These are phyloP conservation scores for Phialemonium atrogriseum DNA, from an alignment of 2,329 filamentous ascomycete genomes.

Conservation along the genomic window DNA sequence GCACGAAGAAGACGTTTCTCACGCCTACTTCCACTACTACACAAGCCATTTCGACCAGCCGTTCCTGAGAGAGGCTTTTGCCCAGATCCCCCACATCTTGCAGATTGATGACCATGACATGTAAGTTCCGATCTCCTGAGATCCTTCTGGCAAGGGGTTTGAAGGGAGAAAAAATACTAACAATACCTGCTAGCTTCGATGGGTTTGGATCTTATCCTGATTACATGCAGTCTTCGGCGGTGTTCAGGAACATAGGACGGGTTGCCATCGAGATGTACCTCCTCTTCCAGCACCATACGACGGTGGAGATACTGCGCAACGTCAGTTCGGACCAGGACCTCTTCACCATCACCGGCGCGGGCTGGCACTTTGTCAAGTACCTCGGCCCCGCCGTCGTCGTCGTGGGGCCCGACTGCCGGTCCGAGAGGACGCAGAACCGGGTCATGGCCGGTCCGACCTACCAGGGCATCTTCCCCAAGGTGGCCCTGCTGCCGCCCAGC, in stretches of 20 bases:
- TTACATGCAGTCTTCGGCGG: slow-evolving; percentile 95
- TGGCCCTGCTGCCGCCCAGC: slow-evolving; percentile 80
- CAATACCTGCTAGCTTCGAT: slow-evolving; percentile 60
- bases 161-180: background rate
- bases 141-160: background rate
- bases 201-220: slow-evolving; percentile 96
- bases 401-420: slow-evolving; percentile 84
- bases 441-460: slow-evolving; percentile 96
- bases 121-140: slow-evolving; percentile 47
- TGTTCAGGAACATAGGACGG: slow-evolving; percentile 96
- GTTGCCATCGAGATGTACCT: slow-evolving; percentile 97
- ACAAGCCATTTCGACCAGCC: slow-evolving; percentile 98
- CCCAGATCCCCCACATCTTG: slow-evolving; percentile 89
- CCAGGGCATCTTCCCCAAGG: slow-evolving; percentile 92
- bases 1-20: slow-evolving; percentile 89
- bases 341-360: slow-evolving; percentile 93
- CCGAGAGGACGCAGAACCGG: slow-evolving; percentile 80
- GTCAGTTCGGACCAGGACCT: slow-evolving; percentile 82
- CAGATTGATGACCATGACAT: slow-evolving; percentile 97
- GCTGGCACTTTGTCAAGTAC: slow-evolving; percentile 98
- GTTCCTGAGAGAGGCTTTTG: slow-evolving; percentile 88
- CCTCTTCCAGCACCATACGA: slow-evolving; percentile 96
- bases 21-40: slow-evolving; percentile 98
- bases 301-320: slow-evolving; percentile 83
- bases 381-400: slow-evolving; percentile 86